Evolutionary conservation across 176 grass and related monocot species (phyloP).

Genomic region (Bonia amplexicaulis): DNA sequence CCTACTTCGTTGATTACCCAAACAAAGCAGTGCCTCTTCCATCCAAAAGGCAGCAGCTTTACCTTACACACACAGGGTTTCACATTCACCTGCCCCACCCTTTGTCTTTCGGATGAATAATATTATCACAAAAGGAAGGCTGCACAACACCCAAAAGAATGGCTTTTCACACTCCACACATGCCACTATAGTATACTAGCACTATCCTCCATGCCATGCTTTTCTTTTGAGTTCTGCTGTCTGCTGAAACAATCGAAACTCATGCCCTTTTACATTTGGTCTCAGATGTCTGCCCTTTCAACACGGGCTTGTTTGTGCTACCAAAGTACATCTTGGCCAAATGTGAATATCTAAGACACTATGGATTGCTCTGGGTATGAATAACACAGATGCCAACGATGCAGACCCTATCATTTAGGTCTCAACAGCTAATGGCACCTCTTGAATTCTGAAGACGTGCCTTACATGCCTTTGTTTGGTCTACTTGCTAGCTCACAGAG

Average conservation of each 20-base stretch:
- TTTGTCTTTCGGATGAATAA: constrained; percentile 23
- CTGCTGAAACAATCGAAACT: background rate
- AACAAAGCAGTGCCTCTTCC: background rate
- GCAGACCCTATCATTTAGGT: background rate
- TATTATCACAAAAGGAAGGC: background rate
- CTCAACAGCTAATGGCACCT: constrained; percentile 2
- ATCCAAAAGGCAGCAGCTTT: background rate
- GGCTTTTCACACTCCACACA: background rate
- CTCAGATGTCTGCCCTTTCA: background rate
- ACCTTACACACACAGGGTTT: too few relatives aligned
- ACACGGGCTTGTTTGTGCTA: background rate
- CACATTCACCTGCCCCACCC: background rate
- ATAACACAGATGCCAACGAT: too few relatives aligned
- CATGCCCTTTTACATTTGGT: background rate
- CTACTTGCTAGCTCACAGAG: constrained; percentile 15
- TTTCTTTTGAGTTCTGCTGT: background rate
- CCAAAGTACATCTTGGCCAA: background rate
- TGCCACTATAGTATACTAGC: background rate
- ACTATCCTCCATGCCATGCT: background rate
- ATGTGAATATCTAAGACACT: background rate
- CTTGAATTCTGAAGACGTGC: background rate
- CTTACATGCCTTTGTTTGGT: background rate
- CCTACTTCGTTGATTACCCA: background rate
- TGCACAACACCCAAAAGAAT: background rate
- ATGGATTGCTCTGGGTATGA: too few relatives aligned